These are phyloP conservation scores for Astrocystis sublimbata DNA, from an alignment of 495 filamentous ascomycete species.

Conservation along the genomic window DNA sequence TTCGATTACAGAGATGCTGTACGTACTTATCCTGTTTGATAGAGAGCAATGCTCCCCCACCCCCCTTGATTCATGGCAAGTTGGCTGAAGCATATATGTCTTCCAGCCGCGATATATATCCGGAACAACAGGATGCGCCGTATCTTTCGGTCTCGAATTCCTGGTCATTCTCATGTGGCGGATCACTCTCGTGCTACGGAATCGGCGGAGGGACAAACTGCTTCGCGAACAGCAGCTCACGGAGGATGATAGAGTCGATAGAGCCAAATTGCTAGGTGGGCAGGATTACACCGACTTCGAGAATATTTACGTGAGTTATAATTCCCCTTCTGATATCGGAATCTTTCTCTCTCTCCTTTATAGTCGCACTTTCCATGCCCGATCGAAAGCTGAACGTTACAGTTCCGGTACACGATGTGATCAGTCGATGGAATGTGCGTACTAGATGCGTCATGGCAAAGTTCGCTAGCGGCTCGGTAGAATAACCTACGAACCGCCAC, in stretches of 20 bases:
- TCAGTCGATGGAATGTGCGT: background rate
- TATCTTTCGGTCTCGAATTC: conserved; percentile 32
- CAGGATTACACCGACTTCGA: conserved; percentile 35
- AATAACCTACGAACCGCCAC: too few relatives aligned
- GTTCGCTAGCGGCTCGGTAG: too few relatives aligned
- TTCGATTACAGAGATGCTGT: conserved; percentile 43
- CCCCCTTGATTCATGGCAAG: conserved; percentile 31
- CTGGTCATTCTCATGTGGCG: conserved; percentile 29
- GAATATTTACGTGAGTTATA: conserved; percentile 25
- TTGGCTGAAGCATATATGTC: background rate
- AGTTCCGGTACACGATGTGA: conserved; percentile 4
- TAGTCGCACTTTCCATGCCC: background rate
- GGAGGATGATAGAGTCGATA: conserved; percentile 31
- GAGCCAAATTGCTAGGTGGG: conserved; percentile 33
- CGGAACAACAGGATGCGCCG: conserved; percentile 30
- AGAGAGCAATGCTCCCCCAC: background rate
- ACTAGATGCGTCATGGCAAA: too few relatives aligned
- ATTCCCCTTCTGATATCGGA: conserved; percentile 14
- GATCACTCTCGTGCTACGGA: conserved; percentile 28
- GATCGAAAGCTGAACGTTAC: background rate
- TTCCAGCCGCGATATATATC: conserved; percentile 31
- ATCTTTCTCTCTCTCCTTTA: too few relatives aligned
- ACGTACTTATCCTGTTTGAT: background rate
- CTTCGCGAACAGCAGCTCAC: conserved; percentile 26
- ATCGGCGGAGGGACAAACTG: conserved; percentile 27